Base-by-base conservation (phyloP, 306 rosid species). In the Hippophae tibetana region DNA sequence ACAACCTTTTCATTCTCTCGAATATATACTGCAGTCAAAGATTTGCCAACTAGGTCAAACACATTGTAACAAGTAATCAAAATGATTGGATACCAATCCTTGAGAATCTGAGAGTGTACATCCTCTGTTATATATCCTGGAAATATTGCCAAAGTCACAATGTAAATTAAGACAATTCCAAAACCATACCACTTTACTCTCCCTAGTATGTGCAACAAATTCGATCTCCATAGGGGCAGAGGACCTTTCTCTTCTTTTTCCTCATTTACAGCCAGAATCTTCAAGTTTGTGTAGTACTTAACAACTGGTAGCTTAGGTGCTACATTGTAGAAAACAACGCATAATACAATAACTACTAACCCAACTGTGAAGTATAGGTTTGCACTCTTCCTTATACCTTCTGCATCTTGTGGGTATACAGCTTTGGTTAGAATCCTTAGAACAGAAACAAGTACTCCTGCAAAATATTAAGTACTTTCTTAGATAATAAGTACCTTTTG, bases 91-190 rank as follows among this genome's bases (percentile, higher is more conserved):
- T 87, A 87, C 98, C 96, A 92, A 63, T 92, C 96, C 76, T 80
- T 80, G 13, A 92, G 82, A 58, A 81, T 54, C 59, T 74, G 54
- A 56, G 96, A 92, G 68, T 86, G 95, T 47, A 92, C 98, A 70
- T 92, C 96, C 69, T 92, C 95, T 5, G 96, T 92, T 6, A 92
- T 78, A 81, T 74, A 87, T 43, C 98, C 98, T 0, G 98, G 95
- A 77, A 85, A 92, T 67, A 92, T 92, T 5, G 96, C 63, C 41
- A 92, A 73, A 55, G 98, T 92, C 72, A 92, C 96, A 13, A 75
- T 9, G 65, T 87, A 92, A 66, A 87, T 65, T 51, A 85, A 79
- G 54, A 83, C 9, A n/a, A 86, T 63, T 56, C 86, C 90, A 41
- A 83, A 26, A 23, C 96, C 98, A 23, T 85, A 82, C 95, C 89